Base-by-base conservation (phyloP, 805 yeast genomes). In the Metschnikowia baotianmanensis region DNA sequence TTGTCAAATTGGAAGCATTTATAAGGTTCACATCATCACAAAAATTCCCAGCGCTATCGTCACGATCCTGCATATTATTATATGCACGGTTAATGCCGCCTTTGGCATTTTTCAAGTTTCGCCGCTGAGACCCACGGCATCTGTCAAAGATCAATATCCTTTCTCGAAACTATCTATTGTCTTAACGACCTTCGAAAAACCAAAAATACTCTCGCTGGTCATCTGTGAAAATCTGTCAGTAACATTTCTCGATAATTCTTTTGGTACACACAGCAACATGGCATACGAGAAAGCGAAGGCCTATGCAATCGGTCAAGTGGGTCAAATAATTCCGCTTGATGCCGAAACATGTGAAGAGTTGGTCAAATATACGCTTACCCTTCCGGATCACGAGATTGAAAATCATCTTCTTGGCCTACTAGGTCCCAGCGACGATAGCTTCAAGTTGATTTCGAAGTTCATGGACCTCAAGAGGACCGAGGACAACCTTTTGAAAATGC, bases 391-490 rank as follows among this genome's bases (percentile, higher is more conserved):
- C 4, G 78, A 69, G 11, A 70, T 78, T 7, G 67, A 70, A 16
- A 65, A 62, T 18, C 82, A 83, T 56, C 76, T 82, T 52, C 55
- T 73, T 11, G 76, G 78, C 32, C 56, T 81, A 13, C 57, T 80
- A 11, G 86, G 86, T 6, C 79, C 79, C 40, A 70, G 79, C 11
- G 77, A 78, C 20, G 77, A 65, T 31, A 68, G 82, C 1, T 55
- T 75, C 25, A 61, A 66, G 13, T 77, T 80, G 48, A 65, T 78
- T 1, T 51, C 70, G 1, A 65, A 59, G 22, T 76, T 79, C 49
- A 58, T 71, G 12, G 57, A 63, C 18, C 59, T 68, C 58, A 57
- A 71, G 34, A 57, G 58, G 35, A 69, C 69, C 18, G 62, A 54
- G 23, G 55, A 50, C 12, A 38, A 43, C 21, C 39, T 42, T 16